Evolutionary conservation across 768 basidiomycete species (phyloP).

Genomic region (Clavulina sp.): DNA sequence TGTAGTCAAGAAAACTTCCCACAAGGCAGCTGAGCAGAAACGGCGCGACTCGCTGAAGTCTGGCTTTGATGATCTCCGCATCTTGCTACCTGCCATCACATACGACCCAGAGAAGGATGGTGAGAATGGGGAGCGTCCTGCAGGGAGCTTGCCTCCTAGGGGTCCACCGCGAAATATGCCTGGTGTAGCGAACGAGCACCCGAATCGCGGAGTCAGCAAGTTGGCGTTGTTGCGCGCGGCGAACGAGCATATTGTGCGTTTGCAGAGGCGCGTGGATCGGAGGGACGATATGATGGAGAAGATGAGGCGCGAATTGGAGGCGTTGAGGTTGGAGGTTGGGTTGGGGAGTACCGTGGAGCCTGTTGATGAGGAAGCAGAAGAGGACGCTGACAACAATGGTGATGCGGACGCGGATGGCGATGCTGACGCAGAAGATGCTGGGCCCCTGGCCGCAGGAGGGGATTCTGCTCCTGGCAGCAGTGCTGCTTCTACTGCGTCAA

Average conservation of each 20-base stretch:
- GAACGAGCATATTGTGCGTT: slow-evolving; percentile 67
- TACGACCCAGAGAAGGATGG: slow-evolving; percentile 39
- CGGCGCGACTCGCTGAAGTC: slow-evolving; percentile 91
- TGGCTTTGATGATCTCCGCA: slow-evolving; percentile 72
- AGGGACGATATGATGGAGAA: slow-evolving; percentile 59
- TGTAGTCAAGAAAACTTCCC: slow-evolving; percentile 47
- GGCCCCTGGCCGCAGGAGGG: background rate
- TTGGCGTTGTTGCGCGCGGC: slow-evolving; percentile 79
- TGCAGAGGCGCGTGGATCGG: slow-evolving; percentile 61
- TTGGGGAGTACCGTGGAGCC: background rate
- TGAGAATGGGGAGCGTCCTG: slow-evolving; percentile 52
- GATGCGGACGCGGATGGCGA: background rate
- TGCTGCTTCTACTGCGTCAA: no score
- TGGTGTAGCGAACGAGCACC: slow-evolving; percentile 71
- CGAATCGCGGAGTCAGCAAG: slow-evolving; percentile 89
- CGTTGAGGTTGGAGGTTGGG: slow-evolving; percentile 26
- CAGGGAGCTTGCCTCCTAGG: slow-evolving; percentile 77
- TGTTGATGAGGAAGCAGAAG: background rate
- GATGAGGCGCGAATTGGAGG: slow-evolving; percentile 47
- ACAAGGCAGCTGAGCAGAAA: slow-evolving; percentile 96
- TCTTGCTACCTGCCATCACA: slow-evolving; percentile 75
- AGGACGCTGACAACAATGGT: background rate
- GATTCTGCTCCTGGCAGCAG: background rate
- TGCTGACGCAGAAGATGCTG: background rate
- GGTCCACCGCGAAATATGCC: slow-evolving; percentile 50